Conservation (phyloP, 169 alveolate genomes). For the Plasmodium adleri region DNA sequence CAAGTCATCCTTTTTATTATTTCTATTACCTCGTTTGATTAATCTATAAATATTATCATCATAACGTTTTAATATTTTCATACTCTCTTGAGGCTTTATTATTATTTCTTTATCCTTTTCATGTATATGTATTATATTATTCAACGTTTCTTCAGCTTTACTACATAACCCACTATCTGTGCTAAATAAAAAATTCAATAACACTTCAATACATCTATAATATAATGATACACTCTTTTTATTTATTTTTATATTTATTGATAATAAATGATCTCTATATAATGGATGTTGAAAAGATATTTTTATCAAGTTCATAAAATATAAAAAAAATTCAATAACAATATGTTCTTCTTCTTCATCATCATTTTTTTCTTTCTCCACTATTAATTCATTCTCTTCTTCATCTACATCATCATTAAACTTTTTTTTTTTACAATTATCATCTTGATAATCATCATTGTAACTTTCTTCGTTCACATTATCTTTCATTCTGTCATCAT, state of each 20-base stretch:
- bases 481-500: too few species aligned
- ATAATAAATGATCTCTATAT: conserved; percentile 22
- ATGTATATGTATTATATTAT: conserved; percentile 15
- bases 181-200: conserved; percentile 57
- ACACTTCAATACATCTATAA: conserved; percentile 52
- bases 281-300: conserved; percentile 40
- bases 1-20: background rate
- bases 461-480: too few species aligned
- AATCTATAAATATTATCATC: background rate
- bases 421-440: too few species aligned
- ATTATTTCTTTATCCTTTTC: conserved; percentile 27
- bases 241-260: conserved; percentile 5
- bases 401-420: background rate
- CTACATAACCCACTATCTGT: conserved; percentile 17
- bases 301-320: conserved; percentile 42
- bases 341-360: conserved; percentile 10
- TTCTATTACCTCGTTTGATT: conserved; percentile 1
- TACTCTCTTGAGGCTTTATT: background rate
- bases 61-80: background rate
- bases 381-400: background rate
- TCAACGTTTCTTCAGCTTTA: conserved; percentile 34
- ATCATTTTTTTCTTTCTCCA: too few species aligned
- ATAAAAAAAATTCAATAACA: conserved; percentile 29
- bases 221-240: conserved; percentile 22
- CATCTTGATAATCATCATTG: too few species aligned